Conservation (phyloP, 345 rosid species). For the Eutrema heterophyllum region DNA sequence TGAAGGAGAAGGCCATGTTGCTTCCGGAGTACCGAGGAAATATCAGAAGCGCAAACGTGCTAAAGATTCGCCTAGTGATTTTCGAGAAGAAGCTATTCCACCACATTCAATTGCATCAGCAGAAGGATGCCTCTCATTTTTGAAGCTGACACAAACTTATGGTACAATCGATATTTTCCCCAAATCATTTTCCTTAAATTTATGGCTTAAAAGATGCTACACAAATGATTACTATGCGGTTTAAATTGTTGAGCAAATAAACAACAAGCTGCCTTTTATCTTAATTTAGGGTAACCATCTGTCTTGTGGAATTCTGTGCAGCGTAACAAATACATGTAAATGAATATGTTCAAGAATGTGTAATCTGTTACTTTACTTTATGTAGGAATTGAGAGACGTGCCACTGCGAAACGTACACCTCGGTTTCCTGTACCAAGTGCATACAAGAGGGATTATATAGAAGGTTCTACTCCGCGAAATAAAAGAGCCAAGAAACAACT, state of each 20-base stretch:
- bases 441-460: slow-evolving; percentile 39
- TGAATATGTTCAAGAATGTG: slow-evolving; percentile 12
- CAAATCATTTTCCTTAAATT: not conserved
- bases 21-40: slow-evolving; percentile 37
- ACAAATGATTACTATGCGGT: not conserved
- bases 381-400: slow-evolving; percentile 64
- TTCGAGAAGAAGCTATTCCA: slow-evolving; percentile 44
- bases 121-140: slow-evolving; percentile 67
- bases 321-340: slow-evolving; percentile 4
- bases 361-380: slow-evolving; percentile 16
- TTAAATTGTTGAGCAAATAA: slow-evolving; percentile 3
- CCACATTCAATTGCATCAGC: slow-evolving; percentile 36
- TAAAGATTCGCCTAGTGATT: slow-evolving; percentile 34
- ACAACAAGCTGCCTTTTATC: slow-evolving; percentile 2
- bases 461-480: slow-evolving; percentile 34
- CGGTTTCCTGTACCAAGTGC: slow-evolving; percentile 61
- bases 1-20: slow-evolving; percentile 63
- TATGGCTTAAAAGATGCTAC: not conserved
- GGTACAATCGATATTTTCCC: slow-evolving; percentile 41
- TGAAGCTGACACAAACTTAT: slow-evolving; percentile 53
- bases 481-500: slow-evolving; percentile 49
- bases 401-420: slow-evolving; percentile 87
- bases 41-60: slow-evolving; percentile 56
- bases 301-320: slow-evolving; percentile 6
- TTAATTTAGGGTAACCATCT: not conserved